Evolutionary conservation across 2,329 filamentous ascomycete genomes (phyloP).

Genomic region (Orbilia oligospora): DNA sequence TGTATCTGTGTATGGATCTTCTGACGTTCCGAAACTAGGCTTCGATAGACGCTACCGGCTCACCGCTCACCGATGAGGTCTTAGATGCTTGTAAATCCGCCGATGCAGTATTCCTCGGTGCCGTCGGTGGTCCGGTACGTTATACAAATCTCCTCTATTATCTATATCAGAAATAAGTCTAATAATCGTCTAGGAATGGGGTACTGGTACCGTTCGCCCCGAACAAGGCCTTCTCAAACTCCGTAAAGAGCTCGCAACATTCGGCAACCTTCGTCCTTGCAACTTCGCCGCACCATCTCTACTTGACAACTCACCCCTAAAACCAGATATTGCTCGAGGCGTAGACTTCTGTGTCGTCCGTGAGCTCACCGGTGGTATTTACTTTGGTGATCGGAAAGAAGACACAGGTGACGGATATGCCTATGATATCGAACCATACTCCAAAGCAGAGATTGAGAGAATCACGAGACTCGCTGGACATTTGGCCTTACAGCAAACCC

Average conservation of each 20-base stretch:
- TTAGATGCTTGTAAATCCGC: constrained; percentile 86
- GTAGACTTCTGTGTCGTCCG: constrained; percentile 94
- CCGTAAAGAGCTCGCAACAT: constrained; percentile 92
- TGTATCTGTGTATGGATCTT: constrained; percentile 28
- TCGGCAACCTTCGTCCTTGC: constrained; percentile 95
- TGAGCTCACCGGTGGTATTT: constrained; percentile 92
- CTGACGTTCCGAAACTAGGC: constrained; percentile 71
- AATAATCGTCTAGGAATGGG: constrained; percentile 78
- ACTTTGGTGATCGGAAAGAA: constrained; percentile 92
- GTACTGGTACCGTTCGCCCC: constrained; percentile 86
- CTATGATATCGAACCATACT: constrained; percentile 89
- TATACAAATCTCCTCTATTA: not conserved
- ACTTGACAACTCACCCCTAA: constrained; percentile 87
- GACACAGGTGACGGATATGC: constrained; percentile 77
- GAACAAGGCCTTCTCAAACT: constrained; percentile 92
- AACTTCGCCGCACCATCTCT: constrained; percentile 87
- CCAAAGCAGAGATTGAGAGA: constrained; percentile 86
- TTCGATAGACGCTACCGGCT: constrained; percentile 87
- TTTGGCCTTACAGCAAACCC: constrained; percentile 82
- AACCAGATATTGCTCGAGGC: constrained; percentile 85
- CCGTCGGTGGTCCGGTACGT: constrained; percentile 88
- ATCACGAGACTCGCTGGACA: constrained; percentile 85
- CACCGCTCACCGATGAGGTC: constrained; percentile 84
- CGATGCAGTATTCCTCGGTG: constrained; percentile 90
- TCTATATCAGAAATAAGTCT: constrained; percentile 10